Percentiles rank a stretch among this genome's conserved stretches.
These are phyloP conservation scores for Akanthomyces uredinophilus DNA, from an alignment of 2,329 filamentous ascomycete species.

Conservation along the genomic window DNA sequence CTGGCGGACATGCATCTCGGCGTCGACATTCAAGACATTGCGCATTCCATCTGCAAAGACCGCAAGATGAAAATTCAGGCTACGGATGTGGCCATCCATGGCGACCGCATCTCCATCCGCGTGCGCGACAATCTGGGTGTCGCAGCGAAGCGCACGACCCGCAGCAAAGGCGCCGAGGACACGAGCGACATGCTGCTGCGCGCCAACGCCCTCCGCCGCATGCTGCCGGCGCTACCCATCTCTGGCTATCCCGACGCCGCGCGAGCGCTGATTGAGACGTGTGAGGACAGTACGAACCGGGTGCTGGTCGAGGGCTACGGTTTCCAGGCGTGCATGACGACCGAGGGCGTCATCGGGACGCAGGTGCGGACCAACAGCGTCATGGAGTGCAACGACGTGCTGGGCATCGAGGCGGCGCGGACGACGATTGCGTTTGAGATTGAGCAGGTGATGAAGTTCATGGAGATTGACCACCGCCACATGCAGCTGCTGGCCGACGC, in stretches of 20 bases:
- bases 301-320: constrained; percentile 95
- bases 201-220: constrained; percentile 78
- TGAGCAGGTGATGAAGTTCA: constrained; percentile 79
- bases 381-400: constrained; percentile 79
- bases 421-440: constrained; percentile 88
- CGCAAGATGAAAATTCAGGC: constrained; percentile 75
- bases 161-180: constrained; percentile 40
- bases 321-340: constrained; percentile 83
- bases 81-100: constrained; percentile 57
- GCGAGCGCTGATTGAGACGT: constrained; percentile 83
- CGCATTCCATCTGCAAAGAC: constrained; percentile 68
- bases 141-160: constrained; percentile 41
- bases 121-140: constrained; percentile 54
- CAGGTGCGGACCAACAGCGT: constrained; percentile 76
- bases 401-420: constrained; percentile 92
- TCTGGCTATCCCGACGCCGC: constrained; percentile 82
- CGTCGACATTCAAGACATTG: constrained; percentile 68
- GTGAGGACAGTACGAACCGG: constrained; percentile 60
- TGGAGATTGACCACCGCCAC: constrained; percentile 95
- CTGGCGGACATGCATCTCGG: constrained; percentile 79
- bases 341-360: constrained; percentile 79
- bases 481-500: constrained; percentile 97
- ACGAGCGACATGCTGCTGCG: constrained; percentile 59
- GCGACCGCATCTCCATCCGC: constrained; percentile 65
- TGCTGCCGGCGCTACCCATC: constrained; percentile 77